Conservation (phyloP, 2,329 filamentous ascomycete genomes). For the Coniella lustricola region DNA sequence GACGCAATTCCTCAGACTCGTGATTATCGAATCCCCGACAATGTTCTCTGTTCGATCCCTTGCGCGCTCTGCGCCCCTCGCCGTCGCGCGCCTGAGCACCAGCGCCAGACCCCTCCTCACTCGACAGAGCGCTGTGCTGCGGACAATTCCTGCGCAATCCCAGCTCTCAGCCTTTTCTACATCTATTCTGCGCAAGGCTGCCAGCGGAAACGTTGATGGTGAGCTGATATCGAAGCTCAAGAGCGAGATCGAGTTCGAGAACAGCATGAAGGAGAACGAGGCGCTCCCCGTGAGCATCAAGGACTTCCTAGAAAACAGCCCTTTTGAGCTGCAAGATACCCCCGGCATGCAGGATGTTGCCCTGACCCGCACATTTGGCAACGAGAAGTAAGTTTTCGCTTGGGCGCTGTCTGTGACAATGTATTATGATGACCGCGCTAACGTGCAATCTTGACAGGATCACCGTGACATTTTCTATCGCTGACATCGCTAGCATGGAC, state of each 20-base stretch:
- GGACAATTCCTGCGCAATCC: conserved; percentile 32
- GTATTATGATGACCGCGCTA: background rate
- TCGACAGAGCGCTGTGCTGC: conserved; percentile 42
- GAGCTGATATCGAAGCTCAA: conserved; percentile 83
- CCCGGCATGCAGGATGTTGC: conserved; percentile 82
- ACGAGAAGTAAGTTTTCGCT: conserved; percentile 66
- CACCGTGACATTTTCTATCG: conserved; percentile 76
- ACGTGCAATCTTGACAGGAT: conserved; percentile 27
- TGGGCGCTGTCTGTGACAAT: background rate
- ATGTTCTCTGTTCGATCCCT: conserved; percentile 67
- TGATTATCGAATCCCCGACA: conserved; percentile 26
- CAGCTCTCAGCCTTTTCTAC: conserved; percentile 46
- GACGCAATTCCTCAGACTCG: conserved; percentile 1
- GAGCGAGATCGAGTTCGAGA: conserved; percentile 72
- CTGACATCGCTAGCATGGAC: conserved; percentile 66
- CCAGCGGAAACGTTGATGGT: conserved; percentile 53
- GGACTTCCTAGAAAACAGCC: conserved; percentile 80
- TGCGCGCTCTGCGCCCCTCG: conserved; percentile 60
- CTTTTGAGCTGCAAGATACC: conserved; percentile 76
- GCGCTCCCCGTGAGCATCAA: conserved; percentile 70
- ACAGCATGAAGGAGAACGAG: conserved; percentile 67
- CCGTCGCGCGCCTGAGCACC: conserved; percentile 49
- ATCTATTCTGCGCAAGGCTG: conserved; percentile 34
- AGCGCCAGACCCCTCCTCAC: conserved; percentile 38
- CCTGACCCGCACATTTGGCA: conserved; percentile 72